Conservation (phyloP, 1,284 basidiomycete genomes). For the Melampsora abietis-canadensis region DNA sequence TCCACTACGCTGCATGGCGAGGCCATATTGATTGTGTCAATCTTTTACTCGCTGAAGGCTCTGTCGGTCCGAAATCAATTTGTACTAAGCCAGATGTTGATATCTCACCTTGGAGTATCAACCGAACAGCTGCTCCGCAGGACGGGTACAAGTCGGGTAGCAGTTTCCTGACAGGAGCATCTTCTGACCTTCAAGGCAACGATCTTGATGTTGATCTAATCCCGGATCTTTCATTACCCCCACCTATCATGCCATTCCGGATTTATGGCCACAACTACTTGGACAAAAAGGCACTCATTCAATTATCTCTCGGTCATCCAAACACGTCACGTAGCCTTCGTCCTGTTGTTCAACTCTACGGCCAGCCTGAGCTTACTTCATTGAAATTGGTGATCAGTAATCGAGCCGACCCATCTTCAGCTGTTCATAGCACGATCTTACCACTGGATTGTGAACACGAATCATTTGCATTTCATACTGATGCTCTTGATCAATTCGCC, state of each 20-base stretch:
- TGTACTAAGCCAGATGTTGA: background rate
- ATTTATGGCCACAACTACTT: slow-evolving; percentile 58
- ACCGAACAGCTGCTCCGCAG: background rate
- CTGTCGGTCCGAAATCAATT: background rate
- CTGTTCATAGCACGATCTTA: slow-evolving; percentile 81
- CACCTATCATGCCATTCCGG: slow-evolving; percentile 86
- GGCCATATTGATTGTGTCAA: slow-evolving; percentile 78
- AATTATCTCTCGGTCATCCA: slow-evolving; percentile 77
- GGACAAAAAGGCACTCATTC: slow-evolving; percentile 80
- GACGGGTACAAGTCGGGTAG: slow-evolving; percentile 11
- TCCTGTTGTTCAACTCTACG: slow-evolving; percentile 55
- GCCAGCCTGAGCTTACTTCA: slow-evolving; percentile 61
- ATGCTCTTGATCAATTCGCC: slow-evolving; percentile 67
- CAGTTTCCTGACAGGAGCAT: slow-evolving; percentile 22
- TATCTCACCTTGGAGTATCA: background rate
- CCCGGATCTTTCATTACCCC: slow-evolving; percentile 86
- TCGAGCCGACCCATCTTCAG: slow-evolving; percentile 72
- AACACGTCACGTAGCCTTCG: slow-evolving; percentile 40
- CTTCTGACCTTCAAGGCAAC: slow-evolving; percentile 44
- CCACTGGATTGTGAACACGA: slow-evolving; percentile 77
- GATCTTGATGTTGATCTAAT: slow-evolving; percentile 70
- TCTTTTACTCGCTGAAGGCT: slow-evolving; percentile 61
- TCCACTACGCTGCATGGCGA: slow-evolving; percentile 97
- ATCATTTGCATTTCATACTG: slow-evolving; percentile 85
- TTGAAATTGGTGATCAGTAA: slow-evolving; percentile 91